Evolutionary conservation across 352 stramenopile genomes (phyloP).

Genomic region (Synura sp.): DNA sequence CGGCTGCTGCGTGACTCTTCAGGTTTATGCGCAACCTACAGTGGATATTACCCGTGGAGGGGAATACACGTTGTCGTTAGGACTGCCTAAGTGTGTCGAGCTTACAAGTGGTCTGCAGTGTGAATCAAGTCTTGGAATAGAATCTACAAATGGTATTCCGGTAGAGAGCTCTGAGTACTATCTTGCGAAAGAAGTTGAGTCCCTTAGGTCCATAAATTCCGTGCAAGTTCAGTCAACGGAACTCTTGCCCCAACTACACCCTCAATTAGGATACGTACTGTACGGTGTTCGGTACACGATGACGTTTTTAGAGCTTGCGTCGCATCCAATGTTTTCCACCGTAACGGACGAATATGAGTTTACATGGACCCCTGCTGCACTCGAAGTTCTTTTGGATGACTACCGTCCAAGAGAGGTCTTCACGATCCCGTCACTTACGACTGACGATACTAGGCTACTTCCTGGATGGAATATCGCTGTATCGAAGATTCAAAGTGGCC

Average conservation of each 20-base stretch:
- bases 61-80: too few species aligned
- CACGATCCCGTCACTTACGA: background rate
- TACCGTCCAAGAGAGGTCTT: background rate
- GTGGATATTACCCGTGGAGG: too few species aligned
- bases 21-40: too few species aligned
- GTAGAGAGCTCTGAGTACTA: too few species aligned
- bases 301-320: constrained; percentile 5
- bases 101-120: too few species aligned
- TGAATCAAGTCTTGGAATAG: too few species aligned
- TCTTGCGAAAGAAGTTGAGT: too few species aligned
- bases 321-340: background rate
- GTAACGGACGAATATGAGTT: constrained; percentile 13
- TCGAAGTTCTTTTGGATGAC: background rate
- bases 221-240: too few species aligned
- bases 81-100: too few species aligned
- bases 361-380: background rate
- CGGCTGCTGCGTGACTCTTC: too few species aligned
- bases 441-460: background rate
- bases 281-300: background rate
- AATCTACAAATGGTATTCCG: too few species aligned
- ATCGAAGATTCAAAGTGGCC: background rate
- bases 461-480: background rate
- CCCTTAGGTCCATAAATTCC: too few species aligned
- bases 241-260: background rate
- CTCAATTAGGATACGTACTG: background rate